phyloP scores from a whole-genome alignment of 2,329 filamentous ascomycete genomes.

The Dactylellina cionopaga region DNA sequence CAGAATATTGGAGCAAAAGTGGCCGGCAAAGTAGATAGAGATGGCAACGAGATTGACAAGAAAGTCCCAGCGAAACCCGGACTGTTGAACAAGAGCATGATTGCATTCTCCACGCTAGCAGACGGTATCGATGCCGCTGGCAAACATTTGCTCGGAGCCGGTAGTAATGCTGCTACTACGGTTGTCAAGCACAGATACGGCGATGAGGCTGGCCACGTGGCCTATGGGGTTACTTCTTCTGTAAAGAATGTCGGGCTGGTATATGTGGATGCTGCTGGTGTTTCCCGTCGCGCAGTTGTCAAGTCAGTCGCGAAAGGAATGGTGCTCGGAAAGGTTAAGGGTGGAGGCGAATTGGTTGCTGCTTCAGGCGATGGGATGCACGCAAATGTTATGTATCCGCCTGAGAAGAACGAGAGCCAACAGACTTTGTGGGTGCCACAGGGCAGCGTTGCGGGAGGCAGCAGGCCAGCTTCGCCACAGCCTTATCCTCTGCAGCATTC shows the following conservation, averaged over 20 bases:
- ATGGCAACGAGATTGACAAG: slow-evolving; percentile 61
- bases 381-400: slow-evolving; percentile 58
- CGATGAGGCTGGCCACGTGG: slow-evolving; percentile 80
- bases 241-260: slow-evolving; percentile 97
- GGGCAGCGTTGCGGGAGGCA: slow-evolving; percentile 25
- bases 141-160: slow-evolving; percentile 77
- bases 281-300: slow-evolving; percentile 86
- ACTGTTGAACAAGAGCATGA: slow-evolving; percentile 91
- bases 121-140: slow-evolving; percentile 92
- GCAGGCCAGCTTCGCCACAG: slow-evolving; percentile 35
- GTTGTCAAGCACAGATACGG: slow-evolving; percentile 93
- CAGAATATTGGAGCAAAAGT: slow-evolving; percentile 87
- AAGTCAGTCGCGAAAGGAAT: slow-evolving; percentile 97
- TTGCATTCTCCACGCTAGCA: slow-evolving; percentile 93
- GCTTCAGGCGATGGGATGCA: slow-evolving; percentile 69
- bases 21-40: slow-evolving; percentile 69
- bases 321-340: slow-evolving; percentile 82
- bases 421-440: slow-evolving; percentile 50
- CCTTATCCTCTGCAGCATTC: slow-evolving; percentile 40
- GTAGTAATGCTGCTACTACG: slow-evolving; percentile 80
- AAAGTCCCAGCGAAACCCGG: slow-evolving; percentile 78
- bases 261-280: slow-evolving; percentile 95
- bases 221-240: slow-evolving; percentile 79
- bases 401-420: slow-evolving; percentile 51
- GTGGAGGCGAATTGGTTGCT: slow-evolving; percentile 77